Conservation (phyloP, 2,329 filamentous ascomycete genomes). For the Aspergillus glaucus region DNA sequence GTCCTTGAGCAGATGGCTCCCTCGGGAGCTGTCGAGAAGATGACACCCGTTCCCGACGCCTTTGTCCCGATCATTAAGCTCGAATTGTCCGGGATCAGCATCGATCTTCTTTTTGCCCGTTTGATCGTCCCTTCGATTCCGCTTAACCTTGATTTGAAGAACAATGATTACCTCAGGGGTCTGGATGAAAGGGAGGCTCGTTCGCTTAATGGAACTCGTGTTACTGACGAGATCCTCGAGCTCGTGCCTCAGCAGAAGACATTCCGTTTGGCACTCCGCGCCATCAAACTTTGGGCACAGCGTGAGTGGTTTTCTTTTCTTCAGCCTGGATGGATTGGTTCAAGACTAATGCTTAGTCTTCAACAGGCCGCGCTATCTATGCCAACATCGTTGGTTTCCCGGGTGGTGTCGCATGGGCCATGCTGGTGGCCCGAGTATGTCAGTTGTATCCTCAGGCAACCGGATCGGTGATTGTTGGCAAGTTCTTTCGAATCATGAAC, state of each 20-base stretch:
- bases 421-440: slow-evolving; percentile 92
- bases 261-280: slow-evolving; percentile 81
- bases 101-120: slow-evolving; percentile 85
- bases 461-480: slow-evolving; percentile 78
- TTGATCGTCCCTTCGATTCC: slow-evolving; percentile 67
- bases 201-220: slow-evolving; percentile 87
- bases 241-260: slow-evolving; percentile 84
- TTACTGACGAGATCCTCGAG: slow-evolving; percentile 84
- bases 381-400: slow-evolving; percentile 95
- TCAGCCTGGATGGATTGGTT: no score
- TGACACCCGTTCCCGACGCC: slow-evolving; percentile 79
- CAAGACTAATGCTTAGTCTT: background rate
- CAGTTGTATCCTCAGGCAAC: slow-evolving; percentile 93
- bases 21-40: slow-evolving; percentile 71
- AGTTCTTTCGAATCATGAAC: slow-evolving; percentile 89
- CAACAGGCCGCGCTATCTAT: slow-evolving; percentile 71
- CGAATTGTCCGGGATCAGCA: slow-evolving; percentile 82
- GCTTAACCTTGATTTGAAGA: slow-evolving; percentile 66
- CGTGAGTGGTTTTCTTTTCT: slow-evolving; percentile 33
- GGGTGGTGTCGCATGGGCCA: slow-evolving; percentile 95
- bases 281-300: slow-evolving; percentile 95
- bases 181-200: slow-evolving; percentile 81
- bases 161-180: slow-evolving; percentile 77
- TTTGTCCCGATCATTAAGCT: slow-evolving; percentile 98
- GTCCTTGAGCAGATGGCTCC: slow-evolving; percentile 71